phyloP scores from a whole-genome alignment of 257 asterid genomes.

The Striga asiatica region DNA sequence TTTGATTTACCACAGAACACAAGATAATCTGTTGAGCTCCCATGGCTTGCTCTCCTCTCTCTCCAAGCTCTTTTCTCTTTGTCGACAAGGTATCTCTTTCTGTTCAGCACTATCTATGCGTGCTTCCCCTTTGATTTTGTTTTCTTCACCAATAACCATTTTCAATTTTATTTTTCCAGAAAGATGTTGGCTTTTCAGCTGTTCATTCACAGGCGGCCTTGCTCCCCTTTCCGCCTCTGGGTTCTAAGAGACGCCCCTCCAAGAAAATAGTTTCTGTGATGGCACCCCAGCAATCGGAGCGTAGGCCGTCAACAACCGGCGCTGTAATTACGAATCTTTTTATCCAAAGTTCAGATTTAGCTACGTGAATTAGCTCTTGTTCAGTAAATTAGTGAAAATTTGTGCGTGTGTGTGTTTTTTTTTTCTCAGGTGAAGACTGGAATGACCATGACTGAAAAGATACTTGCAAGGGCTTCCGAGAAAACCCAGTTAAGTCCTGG shows the following conservation, averaged over 20 bases:
- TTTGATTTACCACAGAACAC: neutral
- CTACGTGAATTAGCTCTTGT: neutral
- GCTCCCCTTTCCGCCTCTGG: conserved; percentile 21
- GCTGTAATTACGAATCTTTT: conserved; percentile 26
- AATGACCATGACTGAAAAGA: conserved; percentile 95
- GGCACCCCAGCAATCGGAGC: conserved; percentile 60
- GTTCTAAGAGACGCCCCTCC: conserved; percentile 24
- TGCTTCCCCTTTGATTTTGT: neutral
- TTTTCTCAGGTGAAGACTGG: conserved; percentile 64
- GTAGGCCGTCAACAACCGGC: conserved; percentile 68
- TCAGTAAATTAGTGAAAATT: neutral
- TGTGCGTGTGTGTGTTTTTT: neutral
- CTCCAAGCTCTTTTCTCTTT: conserved; percentile 29
- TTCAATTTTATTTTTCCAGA: conserved; percentile 21
- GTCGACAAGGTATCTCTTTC: conserved; percentile 25
- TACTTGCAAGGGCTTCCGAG: conserved; percentile 73
- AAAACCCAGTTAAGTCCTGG: conserved; percentile 69
- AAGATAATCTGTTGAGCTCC: neutral
- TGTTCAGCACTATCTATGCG: neutral
- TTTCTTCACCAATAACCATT: neutral
- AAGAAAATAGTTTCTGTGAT: conserved; percentile 45
- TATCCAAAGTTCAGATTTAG: neutral
- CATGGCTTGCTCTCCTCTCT: conserved; percentile 44
- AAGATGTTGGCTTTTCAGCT: conserved; percentile 40
- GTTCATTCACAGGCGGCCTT: conserved; percentile 28